Evolutionary conservation across 2,329 filamentous ascomycete genomes (phyloP), one percentile per base, ranked within the genome.

Genomic region (Fusarium marasasianum): DNA sequence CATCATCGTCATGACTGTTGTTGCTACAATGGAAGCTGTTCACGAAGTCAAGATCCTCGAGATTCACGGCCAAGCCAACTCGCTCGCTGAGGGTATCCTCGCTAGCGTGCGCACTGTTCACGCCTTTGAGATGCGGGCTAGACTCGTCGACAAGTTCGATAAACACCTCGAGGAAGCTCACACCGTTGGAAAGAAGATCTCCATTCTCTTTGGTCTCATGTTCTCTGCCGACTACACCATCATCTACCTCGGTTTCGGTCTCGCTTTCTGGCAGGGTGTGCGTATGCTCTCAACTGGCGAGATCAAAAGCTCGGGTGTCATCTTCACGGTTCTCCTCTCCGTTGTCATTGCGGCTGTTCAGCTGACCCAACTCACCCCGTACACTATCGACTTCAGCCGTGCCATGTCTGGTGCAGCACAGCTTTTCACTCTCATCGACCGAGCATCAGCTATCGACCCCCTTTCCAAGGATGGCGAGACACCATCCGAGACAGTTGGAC

Each of bases 241-340:
- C 63, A 82, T 86, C 51, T 85, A 84, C 44, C 76, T 82, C 4
- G 84, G 84, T 15, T 84, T 84, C 51, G 83, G 81, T 4, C 79
- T 86, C 11, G 82, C 83, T 13, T 86, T 86, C 59, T 86, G 84
- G 84, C 84, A 86, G 63, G 85, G 84, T 14, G 75, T 85, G 41
- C 78, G 76, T 35, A 81, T 86, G 79, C 76, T 82, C 22, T 75
- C 79, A 15, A 76, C 75, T 3, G 83, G 83, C 18, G 82, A 84
- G 60, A 82, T 86, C 33, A 44, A 71, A 3, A 74, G 80, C 13
- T 77, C 81, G 11, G 84, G 84, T 17, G 77, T 80, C 17, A 82
- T 86, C 35, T 83, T 86, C 40, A 84, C 80, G 80, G 83, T 85
- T 18, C 66, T 85, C 4, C 69, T 84, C 22, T 83, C 82, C 4